Percentiles rank a stretch among this genome's conserved stretches.
Evolutionary conservation across 164 flowering plant genomes (phyloP).

Genomic region (Tinospora cordifolia): DNA sequence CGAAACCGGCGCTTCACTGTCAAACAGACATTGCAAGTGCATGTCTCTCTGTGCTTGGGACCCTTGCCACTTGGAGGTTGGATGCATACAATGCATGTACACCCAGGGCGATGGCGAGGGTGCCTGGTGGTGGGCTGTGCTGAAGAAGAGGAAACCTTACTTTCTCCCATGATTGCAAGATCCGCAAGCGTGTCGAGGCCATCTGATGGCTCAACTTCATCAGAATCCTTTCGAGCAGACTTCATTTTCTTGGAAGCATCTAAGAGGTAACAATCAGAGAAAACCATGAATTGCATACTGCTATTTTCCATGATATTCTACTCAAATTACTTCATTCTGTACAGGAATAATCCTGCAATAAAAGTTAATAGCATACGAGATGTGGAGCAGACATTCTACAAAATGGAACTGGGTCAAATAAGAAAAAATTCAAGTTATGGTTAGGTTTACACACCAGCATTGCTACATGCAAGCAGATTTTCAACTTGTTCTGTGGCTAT

Average conservation of each 20-base stretch:
- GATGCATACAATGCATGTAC: slow-evolving; percentile 92
- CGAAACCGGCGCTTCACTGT: slow-evolving; percentile 69
- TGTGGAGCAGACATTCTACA: not conserved
- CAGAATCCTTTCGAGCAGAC: slow-evolving; percentile 33
- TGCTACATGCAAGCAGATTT: slow-evolving; percentile 32
- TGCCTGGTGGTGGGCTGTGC: slow-evolving; percentile 61
- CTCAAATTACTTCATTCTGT: not conserved
- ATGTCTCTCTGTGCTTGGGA: slow-evolving; percentile 65
- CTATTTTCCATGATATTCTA: not conserved
- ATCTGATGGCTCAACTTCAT: slow-evolving; percentile 43
- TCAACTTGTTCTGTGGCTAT: slow-evolving; percentile 41
- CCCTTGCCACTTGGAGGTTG: slow-evolving; percentile 94
- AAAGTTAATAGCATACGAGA: not conserved
- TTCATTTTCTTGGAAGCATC: slow-evolving; percentile 41
- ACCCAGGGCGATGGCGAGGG: slow-evolving; percentile 85
- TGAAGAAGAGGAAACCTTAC: slow-evolving; percentile 37
- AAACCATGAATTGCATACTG: not conserved
- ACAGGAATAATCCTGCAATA: not conserved
- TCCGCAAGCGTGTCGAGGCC: slow-evolving; percentile 74
- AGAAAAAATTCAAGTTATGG: no score
- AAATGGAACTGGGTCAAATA: no score
- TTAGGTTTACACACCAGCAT: slow-evolving; percentile 43
- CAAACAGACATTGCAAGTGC: slow-evolving; percentile 70
- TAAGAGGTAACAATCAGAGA: slow-evolving; percentile 15
- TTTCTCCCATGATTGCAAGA: slow-evolving; percentile 45